phyloP scores from a whole-genome alignment of 306 rosid genomes.

The Cucumis hystrix region DNA sequence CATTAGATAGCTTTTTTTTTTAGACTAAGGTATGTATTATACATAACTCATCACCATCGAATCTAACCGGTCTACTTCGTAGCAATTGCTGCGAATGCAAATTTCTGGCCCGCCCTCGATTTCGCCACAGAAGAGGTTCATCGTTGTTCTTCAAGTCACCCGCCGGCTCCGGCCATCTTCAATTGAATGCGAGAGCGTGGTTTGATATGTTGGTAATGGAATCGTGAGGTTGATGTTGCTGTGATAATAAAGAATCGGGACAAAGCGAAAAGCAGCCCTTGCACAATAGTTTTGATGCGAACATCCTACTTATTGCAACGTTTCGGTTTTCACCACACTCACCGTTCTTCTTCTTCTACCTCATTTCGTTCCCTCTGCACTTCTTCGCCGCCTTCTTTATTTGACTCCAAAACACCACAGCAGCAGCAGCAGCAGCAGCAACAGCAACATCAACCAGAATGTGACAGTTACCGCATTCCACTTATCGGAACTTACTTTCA shows the following conservation, averaged over 20 bases:
- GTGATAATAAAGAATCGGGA: neutral
- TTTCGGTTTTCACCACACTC: conserved; percentile 1
- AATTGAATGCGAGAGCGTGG: neutral
- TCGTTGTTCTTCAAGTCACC: neutral
- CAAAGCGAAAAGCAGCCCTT: neutral
- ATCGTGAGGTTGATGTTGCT: neutral
- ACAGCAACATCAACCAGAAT: neutral
- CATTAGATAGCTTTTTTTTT: too few species aligned
- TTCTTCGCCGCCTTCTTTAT: conserved; percentile 3
- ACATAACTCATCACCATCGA: neutral
- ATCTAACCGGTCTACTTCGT: neutral
- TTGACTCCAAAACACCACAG: neutral
- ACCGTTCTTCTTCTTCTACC: neutral
- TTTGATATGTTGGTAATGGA: neutral
- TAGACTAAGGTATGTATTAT: too few species aligned
- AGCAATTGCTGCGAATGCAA: conserved; percentile 1
- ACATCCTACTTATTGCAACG: conserved; percentile 23
- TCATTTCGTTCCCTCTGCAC: conserved; percentile 3
- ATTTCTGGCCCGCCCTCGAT: neutral
- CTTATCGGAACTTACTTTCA: conserved; percentile 7
- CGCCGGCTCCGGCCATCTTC: neutral
- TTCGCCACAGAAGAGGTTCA: neutral
- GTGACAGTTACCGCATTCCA: neutral
- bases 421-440: conserved; percentile 7
- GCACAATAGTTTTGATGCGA: conserved; percentile 9